Conservation (phyloP, 306 rosid species). For the Arachis hypogaea region DNA sequence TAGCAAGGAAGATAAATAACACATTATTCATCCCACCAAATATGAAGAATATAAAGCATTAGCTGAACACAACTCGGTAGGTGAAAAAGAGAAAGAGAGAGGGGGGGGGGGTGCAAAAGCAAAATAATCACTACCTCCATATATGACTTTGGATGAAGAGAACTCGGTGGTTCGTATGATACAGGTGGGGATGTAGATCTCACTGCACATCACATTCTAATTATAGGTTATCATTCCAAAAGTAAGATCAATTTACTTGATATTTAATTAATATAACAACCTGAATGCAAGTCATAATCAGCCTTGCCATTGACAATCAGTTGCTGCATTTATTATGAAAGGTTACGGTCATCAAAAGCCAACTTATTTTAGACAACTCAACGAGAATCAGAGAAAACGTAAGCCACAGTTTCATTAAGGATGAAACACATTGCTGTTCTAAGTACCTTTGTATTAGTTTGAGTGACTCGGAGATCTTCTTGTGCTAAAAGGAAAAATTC, state of each 20-base stretch:
- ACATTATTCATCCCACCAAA: constrained; percentile 27
- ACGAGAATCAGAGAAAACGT: constrained; percentile 25
- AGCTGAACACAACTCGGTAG: constrained; percentile 1
- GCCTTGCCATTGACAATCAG: constrained; percentile 64
- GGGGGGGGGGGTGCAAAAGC: not conserved
- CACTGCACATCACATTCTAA: constrained; percentile 56
- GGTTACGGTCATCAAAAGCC: constrained; percentile 17
- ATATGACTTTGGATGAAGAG: constrained; percentile 83
- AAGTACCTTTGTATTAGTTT: constrained; percentile 67
- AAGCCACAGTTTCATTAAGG: constrained; percentile 27
- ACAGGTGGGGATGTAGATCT: constrained; percentile 80
- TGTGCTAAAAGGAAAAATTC: constrained; percentile 46
- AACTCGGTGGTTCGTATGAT: constrained; percentile 64
- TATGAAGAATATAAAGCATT: constrained; percentile 6
- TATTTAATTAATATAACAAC: constrained; percentile 48
- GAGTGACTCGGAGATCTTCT: constrained; percentile 58
- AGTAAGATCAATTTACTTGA: constrained; percentile 7
- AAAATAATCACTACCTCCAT: constrained; percentile 59
- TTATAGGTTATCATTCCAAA: constrained; percentile 33
- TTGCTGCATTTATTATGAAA: constrained; percentile 57
- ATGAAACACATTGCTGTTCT: constrained; percentile 18
- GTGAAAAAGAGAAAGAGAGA: not conserved
- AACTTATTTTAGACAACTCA: constrained; percentile 26
- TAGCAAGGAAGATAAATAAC: constrained; percentile 28
- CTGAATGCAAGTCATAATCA: constrained; percentile 64